A percentile compares a stretch with the other conserved stretches of the same genome.
Conservation (phyloP, 768 basidiomycete genomes). For the Pleurotus tuber-regium region DNA sequence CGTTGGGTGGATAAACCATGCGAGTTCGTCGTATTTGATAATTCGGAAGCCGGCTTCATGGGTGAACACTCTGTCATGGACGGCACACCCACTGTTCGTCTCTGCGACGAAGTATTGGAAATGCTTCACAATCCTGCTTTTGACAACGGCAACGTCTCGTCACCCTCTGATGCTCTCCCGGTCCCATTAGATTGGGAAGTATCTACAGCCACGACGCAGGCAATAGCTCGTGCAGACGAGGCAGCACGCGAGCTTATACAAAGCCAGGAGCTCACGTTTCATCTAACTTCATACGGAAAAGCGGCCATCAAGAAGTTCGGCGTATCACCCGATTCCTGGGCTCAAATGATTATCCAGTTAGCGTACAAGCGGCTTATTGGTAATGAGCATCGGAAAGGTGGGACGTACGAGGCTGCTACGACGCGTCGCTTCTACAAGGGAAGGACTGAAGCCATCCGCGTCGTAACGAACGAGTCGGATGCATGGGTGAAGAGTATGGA, state of each 20-base stretch:
- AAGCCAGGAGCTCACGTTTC: constrained; percentile 60
- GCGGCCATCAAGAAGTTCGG: constrained; percentile 81
- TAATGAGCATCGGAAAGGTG: constrained; percentile 53
- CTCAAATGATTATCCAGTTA: constrained; percentile 88
- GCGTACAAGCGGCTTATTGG: constrained; percentile 76
- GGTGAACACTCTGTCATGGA: constrained; percentile 95
- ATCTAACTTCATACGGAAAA: constrained; percentile 80
- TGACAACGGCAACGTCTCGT: constrained; percentile 49
- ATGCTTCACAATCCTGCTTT: constrained; percentile 59
- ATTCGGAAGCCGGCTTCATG: constrained; percentile 79
- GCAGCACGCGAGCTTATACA: constrained; percentile 57
- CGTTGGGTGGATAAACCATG: constrained; percentile 91
- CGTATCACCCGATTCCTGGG: constrained; percentile 93
- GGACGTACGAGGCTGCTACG: constrained; percentile 92
- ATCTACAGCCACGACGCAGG: constrained; percentile 39
- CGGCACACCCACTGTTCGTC: constrained; percentile 75
- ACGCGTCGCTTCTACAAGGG: constrained; percentile 89
- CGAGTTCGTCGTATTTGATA: constrained; percentile 85
- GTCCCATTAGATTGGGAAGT: constrained; percentile 64
- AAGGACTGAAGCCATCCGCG: constrained; percentile 90
- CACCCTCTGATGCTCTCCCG: constrained; percentile 30
- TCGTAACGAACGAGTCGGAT: constrained; percentile 74
- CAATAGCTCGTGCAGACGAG: constrained; percentile 55
- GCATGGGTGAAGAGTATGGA: constrained; percentile 79
- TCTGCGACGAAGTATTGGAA: constrained; percentile 69